Conservation (phyloP, 805 yeast species). For the Zygosaccharomyces gambellarensis region DNA sequence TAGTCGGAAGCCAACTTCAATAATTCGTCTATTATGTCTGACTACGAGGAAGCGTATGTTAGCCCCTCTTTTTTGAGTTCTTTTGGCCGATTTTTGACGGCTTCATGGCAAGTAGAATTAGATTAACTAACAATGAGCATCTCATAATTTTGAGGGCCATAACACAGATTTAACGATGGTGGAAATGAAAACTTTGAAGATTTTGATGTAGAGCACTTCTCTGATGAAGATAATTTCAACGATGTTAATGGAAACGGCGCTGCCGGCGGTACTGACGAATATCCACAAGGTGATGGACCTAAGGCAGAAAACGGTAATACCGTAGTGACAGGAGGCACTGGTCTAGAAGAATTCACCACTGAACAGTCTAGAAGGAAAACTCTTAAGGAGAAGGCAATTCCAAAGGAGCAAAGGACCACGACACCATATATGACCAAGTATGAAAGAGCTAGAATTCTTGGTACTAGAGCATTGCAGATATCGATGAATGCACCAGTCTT, state of each 20-base stretch:
- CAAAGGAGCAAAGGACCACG: conserved; percentile 83
- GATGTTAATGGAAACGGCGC: conserved; percentile 36
- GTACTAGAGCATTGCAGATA: conserved; percentile 95
- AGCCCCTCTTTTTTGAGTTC: neutral
- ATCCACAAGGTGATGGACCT: conserved; percentile 33
- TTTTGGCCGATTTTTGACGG: neutral
- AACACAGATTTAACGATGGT: conserved; percentile 56
- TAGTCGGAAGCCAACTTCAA: neutral
- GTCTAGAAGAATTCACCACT: conserved; percentile 47
- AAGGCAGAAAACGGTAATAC: conserved; percentile 63
- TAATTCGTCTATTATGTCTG: conserved; percentile 40
- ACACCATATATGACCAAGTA: conserved; percentile 99
- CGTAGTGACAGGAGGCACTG: conserved; percentile 64
- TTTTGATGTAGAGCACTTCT: conserved; percentile 79
- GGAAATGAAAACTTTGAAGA: conserved; percentile 69
- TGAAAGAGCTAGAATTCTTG: conserved; percentile 95
- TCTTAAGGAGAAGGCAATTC: conserved; percentile 75
- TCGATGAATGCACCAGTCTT: conserved; percentile 98
- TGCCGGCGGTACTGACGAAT: conserved; percentile 29
- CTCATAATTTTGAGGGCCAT: neutral
- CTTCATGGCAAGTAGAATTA: neutral
- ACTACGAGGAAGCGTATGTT: conserved; percentile 47
- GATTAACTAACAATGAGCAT: conserved; percentile 7
- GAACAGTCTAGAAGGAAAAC: conserved; percentile 52
- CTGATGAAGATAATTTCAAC: conserved; percentile 58